Percentiles rank a stretch among this genome's conserved stretches.
Conservation (phyloP, 176 grass and related monocot species). For the Aegilops umbellulata region DNA sequence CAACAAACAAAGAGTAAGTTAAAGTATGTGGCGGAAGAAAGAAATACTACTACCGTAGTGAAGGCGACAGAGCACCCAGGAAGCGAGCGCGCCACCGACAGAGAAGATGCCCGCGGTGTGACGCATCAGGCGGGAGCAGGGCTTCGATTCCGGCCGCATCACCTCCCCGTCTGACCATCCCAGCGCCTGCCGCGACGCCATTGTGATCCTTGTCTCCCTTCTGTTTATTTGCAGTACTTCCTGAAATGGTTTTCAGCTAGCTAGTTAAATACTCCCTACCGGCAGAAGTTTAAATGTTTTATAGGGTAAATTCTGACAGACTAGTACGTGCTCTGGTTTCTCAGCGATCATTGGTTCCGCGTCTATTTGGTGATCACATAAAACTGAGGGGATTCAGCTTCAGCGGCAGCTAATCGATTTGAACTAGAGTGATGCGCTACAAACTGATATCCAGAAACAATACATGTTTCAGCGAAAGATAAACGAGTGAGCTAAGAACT, state of each 20-base stretch:
- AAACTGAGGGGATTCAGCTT: neutral
- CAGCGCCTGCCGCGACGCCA: too few relatives aligned
- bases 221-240: neutral
- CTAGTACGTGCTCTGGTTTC: neutral
- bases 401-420: neutral
- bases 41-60: too few relatives aligned
- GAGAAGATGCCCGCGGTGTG: too few relatives aligned
- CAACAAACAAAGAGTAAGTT: too few relatives aligned
- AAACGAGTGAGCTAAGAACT: neutral
- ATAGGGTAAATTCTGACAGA: neutral
- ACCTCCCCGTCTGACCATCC: too few relatives aligned
- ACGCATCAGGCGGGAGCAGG: too few relatives aligned
- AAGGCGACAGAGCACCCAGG: too few relatives aligned
- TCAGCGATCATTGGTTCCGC: neutral
- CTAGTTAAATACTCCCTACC: too few relatives aligned
- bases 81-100: too few relatives aligned
- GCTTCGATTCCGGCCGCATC: too few relatives aligned
- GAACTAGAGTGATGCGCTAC: neutral
- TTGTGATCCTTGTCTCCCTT: too few relatives aligned
- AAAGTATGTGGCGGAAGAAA: too few relatives aligned
- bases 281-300: neutral
- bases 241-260: neutral
- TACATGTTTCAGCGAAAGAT: neutral
- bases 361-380: neutral
- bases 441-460: neutral